A percentile compares a stretch with the other conserved stretches of the same genome.
Conservation (phyloP, 2,329 filamentous ascomycete genomes). For the Neonectria faginata region DNA sequence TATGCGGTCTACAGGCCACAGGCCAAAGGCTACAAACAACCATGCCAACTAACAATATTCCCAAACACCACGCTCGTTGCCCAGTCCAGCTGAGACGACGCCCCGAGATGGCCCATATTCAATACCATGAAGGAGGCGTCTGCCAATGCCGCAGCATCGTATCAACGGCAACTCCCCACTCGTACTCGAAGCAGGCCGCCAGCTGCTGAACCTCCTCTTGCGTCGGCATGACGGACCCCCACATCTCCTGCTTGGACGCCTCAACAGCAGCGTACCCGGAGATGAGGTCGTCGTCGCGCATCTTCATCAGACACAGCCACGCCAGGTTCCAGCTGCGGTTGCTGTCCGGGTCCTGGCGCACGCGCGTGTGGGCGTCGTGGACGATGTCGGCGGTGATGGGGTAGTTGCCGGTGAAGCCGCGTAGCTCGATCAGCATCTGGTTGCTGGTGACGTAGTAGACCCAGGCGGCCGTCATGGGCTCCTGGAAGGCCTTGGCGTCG, state of each 20-base stretch:
- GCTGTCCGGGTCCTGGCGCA: slow-evolving; percentile 72
- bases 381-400: slow-evolving; percentile 75
- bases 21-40: too few species aligned
- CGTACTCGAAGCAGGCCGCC: slow-evolving; percentile 70
- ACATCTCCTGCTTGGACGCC: slow-evolving; percentile 75
- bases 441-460: slow-evolving; percentile 77
- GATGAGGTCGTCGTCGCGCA: slow-evolving; percentile 72
- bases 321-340: slow-evolving; percentile 81
- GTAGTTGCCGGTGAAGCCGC: slow-evolving; percentile 74
- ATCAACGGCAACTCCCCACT: slow-evolving; percentile 74
- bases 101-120: slow-evolving; percentile 26
- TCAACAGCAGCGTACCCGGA: slow-evolving; percentile 70
- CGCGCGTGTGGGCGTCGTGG: slow-evolving; percentile 72
- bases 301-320: slow-evolving; percentile 77
- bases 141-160: slow-evolving; percentile 79
- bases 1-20: background rate
- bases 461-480: slow-evolving; percentile 78
- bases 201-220: slow-evolving; percentile 69
- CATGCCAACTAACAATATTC: background rate
- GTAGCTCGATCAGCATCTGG: slow-evolving; percentile 76
- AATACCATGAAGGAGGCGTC: slow-evolving; percentile 67
- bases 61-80: background rate
- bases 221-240: slow-evolving; percentile 70
- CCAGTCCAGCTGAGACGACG: background rate
- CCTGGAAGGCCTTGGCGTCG: slow-evolving; percentile 68